Evolutionary conservation across 768 basidiomycete species (phyloP), one percentile per base, ranked within the genome.

Genomic region (Agaricus blazei): DNA sequence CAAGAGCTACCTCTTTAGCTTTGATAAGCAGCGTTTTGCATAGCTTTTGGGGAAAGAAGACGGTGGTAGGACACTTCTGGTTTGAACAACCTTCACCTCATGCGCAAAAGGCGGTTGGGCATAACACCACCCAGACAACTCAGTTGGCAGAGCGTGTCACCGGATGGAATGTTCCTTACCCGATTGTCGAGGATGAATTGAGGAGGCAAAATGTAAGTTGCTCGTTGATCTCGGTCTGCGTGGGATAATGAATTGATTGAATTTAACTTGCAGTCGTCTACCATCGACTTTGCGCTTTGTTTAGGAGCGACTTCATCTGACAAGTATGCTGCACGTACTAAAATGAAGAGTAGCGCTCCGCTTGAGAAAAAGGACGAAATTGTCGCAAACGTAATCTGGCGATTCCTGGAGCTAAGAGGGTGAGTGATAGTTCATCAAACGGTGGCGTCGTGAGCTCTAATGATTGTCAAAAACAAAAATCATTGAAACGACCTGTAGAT

Each of bases 311-410:
- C 95, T 27, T 79, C 81, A 43, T 76, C 83, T 42, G 91, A 95
- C 53, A 85, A 85, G 62, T 77, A 89, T 23, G 94, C 97, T 0
- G 68, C 72, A 40, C 85, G 93, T 41, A 98, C 96, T 47, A 89
- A 88, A 68, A 77, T 79, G 40, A 89, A 85, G 73, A 64, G 68
- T n/a, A 75, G 63, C 49, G 64, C 63, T 5, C 80, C 84, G 14
- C 78, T 99, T 27, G 96, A 98, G 58, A 98, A 97, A 75, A 98
- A 98, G 73, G 97, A 99, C 63, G 97, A 99, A 69, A 79, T 97
- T 0, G 97, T 99, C 3, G 95, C 95, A 7, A 99, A 99, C 66
- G 94, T 96, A 27, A 90, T 99, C 53, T 98, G 95, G 95, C 84
- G 96, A 51, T 98, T 98, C 81, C 80, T 99, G 54, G 96, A 98